Evolutionary conservation across 2,329 filamentous ascomycete genomes (phyloP).

Genomic region (Cladosporium sp.): DNA sequence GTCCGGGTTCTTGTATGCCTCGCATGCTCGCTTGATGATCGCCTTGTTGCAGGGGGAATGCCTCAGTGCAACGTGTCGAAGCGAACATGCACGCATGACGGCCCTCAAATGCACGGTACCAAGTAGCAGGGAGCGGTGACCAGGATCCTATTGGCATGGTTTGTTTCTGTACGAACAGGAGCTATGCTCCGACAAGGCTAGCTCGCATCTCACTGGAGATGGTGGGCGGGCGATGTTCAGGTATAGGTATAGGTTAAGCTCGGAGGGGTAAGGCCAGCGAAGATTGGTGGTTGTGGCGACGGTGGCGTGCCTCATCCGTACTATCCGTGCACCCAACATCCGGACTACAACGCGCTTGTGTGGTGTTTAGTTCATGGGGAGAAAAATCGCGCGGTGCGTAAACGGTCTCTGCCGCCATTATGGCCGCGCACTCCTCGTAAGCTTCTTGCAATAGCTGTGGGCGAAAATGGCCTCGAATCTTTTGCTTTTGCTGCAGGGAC

Average conservation of each 20-base stretch:
- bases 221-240: neutral
- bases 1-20: no score
- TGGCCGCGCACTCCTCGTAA: neutral
- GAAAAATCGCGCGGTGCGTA: neutral
- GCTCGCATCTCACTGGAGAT: neutral
- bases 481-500: no score
- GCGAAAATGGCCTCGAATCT: no score
- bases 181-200: slow-evolving; percentile 4
- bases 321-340: neutral
- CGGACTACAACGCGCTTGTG: neutral
- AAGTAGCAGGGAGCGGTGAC: neutral
- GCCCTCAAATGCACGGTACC: neutral
- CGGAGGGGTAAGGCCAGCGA: slow-evolving; percentile 1
- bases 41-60: no score
- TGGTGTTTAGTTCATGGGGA: neutral
- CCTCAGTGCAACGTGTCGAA: neutral
- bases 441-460: no score
- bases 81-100: neutral
- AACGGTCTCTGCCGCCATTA: neutral
- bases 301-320: slow-evolving; percentile 10
- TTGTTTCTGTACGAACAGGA: neutral
- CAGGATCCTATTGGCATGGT: neutral
- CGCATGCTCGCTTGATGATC: no score
- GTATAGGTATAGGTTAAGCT: slow-evolving; percentile 1
- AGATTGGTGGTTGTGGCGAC: slow-evolving; percentile 6